Evolutionary conservation across 306 rosid species (phyloP).

Genomic region (Bauhinia variegata): DNA sequence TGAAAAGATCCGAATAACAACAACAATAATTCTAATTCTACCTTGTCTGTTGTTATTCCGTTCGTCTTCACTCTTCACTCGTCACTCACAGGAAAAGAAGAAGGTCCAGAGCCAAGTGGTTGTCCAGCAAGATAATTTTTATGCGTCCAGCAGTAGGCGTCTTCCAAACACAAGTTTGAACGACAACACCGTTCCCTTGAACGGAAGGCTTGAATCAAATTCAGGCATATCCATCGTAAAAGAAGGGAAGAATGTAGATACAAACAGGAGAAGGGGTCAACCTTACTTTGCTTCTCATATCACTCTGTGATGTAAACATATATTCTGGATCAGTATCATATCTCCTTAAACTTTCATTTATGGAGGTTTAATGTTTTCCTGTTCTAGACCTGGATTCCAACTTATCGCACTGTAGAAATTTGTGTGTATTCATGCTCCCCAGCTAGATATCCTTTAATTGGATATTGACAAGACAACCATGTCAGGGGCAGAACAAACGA

Average conservation of each 20-base stretch:
- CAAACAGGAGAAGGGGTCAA: constrained; percentile 47
- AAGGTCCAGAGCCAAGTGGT: constrained; percentile 63
- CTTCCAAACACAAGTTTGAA: constrained; percentile 60
- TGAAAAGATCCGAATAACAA: not conserved
- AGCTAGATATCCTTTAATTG: constrained; percentile 17
- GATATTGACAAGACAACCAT: constrained; percentile 3
- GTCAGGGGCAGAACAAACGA: not conserved
- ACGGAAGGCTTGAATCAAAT: constrained; percentile 66
- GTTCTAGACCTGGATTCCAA: constrained; percentile 22
- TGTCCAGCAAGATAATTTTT: constrained; percentile 56
- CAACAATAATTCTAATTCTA: constrained; percentile 12
- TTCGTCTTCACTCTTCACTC: too few relatives aligned
- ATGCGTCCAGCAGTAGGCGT: constrained; percentile 56
- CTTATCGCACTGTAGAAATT: constrained; percentile 5
- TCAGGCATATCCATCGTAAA: constrained; percentile 48
- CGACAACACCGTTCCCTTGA: constrained; percentile 49
- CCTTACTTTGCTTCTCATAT: constrained; percentile 48
- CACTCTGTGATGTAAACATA: constrained; percentile 59
- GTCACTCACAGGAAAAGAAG: constrained; percentile 76
- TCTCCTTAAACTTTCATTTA: too few relatives aligned
- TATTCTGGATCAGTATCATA: constrained; percentile 50
- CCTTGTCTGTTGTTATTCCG: constrained; percentile 34
- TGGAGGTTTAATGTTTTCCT: constrained; percentile 35
- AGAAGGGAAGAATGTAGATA: constrained; percentile 56
- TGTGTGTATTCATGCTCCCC: constrained; percentile 11